A percentile compares a stretch with the other conserved stretches of the same genome.
phyloP scores from a whole-genome alignment of 306 rosid genomes.

The Elaeagnus macrophylla region DNA sequence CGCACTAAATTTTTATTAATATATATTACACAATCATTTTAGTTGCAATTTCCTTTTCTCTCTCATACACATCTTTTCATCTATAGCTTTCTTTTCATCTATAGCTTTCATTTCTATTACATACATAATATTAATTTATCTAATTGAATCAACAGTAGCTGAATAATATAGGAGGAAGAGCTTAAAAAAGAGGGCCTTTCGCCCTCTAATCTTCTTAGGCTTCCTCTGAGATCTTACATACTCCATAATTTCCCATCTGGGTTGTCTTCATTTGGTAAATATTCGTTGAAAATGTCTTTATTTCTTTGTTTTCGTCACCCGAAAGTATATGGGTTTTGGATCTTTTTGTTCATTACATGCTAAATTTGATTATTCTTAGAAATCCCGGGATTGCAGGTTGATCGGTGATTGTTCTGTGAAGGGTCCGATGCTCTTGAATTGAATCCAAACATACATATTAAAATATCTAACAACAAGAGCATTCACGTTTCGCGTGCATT shows the following conservation, averaged over 20 bases:
- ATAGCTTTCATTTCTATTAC: slow-evolving; percentile 36
- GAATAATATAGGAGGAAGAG: slow-evolving; percentile 20
- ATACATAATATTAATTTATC: slow-evolving; percentile 29
- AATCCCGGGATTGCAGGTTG: slow-evolving; percentile 34
- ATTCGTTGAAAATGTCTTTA: slow-evolving; percentile 18
- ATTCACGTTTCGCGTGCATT: slow-evolving; percentile 23
- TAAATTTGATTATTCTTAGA: slow-evolving; percentile 11
- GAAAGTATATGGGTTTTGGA: slow-evolving; percentile 19
- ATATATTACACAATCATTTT: slow-evolving; percentile 11
- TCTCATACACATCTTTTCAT: slow-evolving; percentile 30
- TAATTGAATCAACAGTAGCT: slow-evolving; percentile 39
- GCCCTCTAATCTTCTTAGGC: slow-evolving; percentile 80
- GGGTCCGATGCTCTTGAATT: slow-evolving; percentile 25
- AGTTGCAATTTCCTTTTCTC: slow-evolving; percentile 34
- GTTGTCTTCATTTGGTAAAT: slow-evolving; percentile 57
- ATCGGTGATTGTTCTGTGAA: slow-evolving; percentile 26
- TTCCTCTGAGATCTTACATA: slow-evolving; percentile 82
- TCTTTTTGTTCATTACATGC: slow-evolving; percentile 13
- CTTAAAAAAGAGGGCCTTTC: slow-evolving; percentile 54
- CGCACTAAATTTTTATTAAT: slow-evolving; percentile 17
- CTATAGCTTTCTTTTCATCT: slow-evolving; percentile 25
- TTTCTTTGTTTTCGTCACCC: slow-evolving; percentile 1
- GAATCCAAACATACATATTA: slow-evolving; percentile 19
- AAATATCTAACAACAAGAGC: slow-evolving; percentile 10
- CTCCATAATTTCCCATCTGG: slow-evolving; percentile 50